phyloP scores from a whole-genome alignment of 2,329 filamentous ascomycete genomes.

The Ophiostoma montium region DNA sequence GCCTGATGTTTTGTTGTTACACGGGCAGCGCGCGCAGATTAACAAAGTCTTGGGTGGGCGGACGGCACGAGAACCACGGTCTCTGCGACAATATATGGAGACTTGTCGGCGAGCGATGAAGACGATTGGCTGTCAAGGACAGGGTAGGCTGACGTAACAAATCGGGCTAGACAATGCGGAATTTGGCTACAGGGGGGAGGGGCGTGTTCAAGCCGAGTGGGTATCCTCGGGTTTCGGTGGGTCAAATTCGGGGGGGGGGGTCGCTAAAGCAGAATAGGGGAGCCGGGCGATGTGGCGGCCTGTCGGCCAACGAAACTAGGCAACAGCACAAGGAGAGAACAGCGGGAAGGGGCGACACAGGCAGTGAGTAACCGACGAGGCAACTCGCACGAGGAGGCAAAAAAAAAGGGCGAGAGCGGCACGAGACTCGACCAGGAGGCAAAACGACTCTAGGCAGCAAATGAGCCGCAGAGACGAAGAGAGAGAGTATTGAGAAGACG shows the following conservation, averaged over 20 bases:
- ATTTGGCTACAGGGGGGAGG: background rate
- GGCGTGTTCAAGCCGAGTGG: conserved; percentile 5
- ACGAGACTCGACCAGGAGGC: background rate
- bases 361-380: background rate
- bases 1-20: background rate
- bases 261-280: conserved; percentile 6
- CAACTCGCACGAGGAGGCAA: conserved; percentile 1
- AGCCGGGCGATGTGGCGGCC: conserved; percentile 18
- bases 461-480: background rate
- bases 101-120: too few species aligned
- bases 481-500: background rate
- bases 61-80: too few species aligned
- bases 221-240: conserved; percentile 5
- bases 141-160: conserved; percentile 15
- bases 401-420: conserved; percentile 10
- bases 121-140: conserved; percentile 13
- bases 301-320: conserved; percentile 16
- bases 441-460: background rate
- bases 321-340: conserved; percentile 1
- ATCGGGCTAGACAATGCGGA: conserved; percentile 3
- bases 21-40: background rate
- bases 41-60: background rate
- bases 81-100: too few species aligned
- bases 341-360: conserved; percentile 5
- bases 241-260: background rate